Base-by-base conservation (phyloP, 2,329 filamentous ascomycete species). In the Nothophaeocryptopus gaeumannii region DNA sequence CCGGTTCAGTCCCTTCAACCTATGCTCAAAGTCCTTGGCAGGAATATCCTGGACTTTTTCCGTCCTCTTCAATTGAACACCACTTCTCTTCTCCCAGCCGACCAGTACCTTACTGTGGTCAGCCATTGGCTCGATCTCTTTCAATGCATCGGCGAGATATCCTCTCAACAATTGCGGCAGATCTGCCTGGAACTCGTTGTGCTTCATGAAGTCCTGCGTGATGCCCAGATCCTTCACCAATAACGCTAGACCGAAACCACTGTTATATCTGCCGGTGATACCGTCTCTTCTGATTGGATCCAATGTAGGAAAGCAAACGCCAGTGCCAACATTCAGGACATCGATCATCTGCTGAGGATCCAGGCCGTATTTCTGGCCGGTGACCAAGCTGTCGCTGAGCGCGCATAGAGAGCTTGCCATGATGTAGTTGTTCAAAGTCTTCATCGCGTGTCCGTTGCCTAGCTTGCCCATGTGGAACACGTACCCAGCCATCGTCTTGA, bases 301-400 rank as follows among this genome's bases (percentile, higher is more conserved):
- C 20, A 62, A 39, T 0, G 70, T 72, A 2, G 67, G 69, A 45
- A 71, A 72, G 46, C 64, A 68, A 2, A 67, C 62, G 2, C 70
- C 70, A 0, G 70, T 72, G 5, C 70, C 70, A 3, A 72, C 68
- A 47, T 73, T 72, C 42, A 73, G 59, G 4, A 69, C 69, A 40
- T 73, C 68, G 40, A 73, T 66, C 69, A 72, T 72, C 16, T 61
- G 63, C 38, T 68, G 62, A 8, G 67, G 68, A 45, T 69, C 63
- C 1, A 70, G 58, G 1, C 68, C 68, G 39, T 65, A 67, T 46
- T 69, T 69, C 45, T 68, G 65, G 1, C 67, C 68, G 2, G 64
- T 63, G 0, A 68, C 59, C 5, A 69, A 40, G 31, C 60, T 61
- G 41, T 67, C 66, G 40, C 56, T 58, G 3, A 67, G 49, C 5